Base-by-base conservation (phyloP, 495 filamentous ascomycete genomes). In the Corynascus novoguineensis region DNA sequence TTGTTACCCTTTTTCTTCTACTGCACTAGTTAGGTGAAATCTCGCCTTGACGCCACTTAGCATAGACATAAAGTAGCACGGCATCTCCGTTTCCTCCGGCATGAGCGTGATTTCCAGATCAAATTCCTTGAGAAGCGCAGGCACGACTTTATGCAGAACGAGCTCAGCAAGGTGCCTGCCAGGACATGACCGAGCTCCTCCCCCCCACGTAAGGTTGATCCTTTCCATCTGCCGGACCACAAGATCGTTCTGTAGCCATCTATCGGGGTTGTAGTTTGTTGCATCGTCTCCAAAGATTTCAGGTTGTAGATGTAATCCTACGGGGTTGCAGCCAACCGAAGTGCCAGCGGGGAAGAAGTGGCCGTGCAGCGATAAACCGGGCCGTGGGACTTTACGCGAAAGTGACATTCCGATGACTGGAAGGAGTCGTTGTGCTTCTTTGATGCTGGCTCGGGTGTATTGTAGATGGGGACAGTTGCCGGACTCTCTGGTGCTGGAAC, bases 181-280 rank as follows among this genome's bases (percentile, higher is more conserved):
- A 53, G 88, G 85, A 66, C 86, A 89, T 4, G 81, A 78, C 34
- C 86, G 69, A 5, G 73, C 73, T n/a, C 86, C 86, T 1, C 79
- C 83, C 11, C 86, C 84, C 71, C 86, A 90, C 27, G 69, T 73
- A 14, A 82, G 67, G 59, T 72, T 75, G 42, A 38, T 65, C 60
- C 58, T 67, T 48, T 77, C 74, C 79, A 79, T 80, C 28, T 64
- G 68, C 35, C 63, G 48, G 35, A 62, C 63, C 11, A 58, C 62
- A 11, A 41, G 58, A 61, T 76, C 72, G 5, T 55, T 35, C 8
- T 44, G 38, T 11, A 84, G 62, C 84, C 83, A 87, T 35, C 84
- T 65, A 12, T 80, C 74, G 0, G 83, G 84, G 1, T 72, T 58
- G 66, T 78, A 88, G 0, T 50, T 49, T 11, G 79, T 75, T 3